phyloP scores from a whole-genome alignment of 208 protist species.

The Acanthamoeba triangularis region DNA sequence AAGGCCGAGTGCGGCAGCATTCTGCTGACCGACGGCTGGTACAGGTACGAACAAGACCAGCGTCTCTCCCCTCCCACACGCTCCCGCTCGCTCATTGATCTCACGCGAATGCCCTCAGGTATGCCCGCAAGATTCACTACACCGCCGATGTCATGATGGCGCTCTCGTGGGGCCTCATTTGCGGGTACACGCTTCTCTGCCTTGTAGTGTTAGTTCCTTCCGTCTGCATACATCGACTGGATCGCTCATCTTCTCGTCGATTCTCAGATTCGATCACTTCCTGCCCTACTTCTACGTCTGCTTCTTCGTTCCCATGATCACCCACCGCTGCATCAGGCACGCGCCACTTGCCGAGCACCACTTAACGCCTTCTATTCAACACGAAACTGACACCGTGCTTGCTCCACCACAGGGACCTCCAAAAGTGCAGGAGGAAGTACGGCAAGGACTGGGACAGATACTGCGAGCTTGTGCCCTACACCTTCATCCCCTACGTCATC shows the following conservation, averaged over 20 bases:
- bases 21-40: slow-evolving; percentile 96
- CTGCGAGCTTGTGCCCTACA: slow-evolving; percentile 95
- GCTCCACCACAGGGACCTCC: slow-evolving; percentile 45
- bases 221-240: background rate
- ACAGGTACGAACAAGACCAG: slow-evolving; percentile 72
- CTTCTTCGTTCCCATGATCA: slow-evolving; percentile 96
- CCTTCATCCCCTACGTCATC: slow-evolving; percentile 97
- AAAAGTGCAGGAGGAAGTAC: slow-evolving; percentile 94
- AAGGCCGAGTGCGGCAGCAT: slow-evolving; percentile 92
- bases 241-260: background rate
- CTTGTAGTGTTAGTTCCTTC: background rate
- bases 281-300: slow-evolving; percentile 97
- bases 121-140: slow-evolving; percentile 97
- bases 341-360: too few species aligned
- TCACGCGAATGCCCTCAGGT: slow-evolving; percentile 51
- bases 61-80: background rate
- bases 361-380: background rate
- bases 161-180: slow-evolving; percentile 94
- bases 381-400: background rate
- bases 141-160: slow-evolving; percentile 96
- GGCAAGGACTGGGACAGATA: slow-evolving; percentile 97
- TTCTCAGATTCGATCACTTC: slow-evolving; percentile 85
- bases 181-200: slow-evolving; percentile 89
- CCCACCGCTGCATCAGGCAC: slow-evolving; percentile 95
- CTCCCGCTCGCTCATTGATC: background rate